Evolutionary conservation across 805 yeast genomes (phyloP).

Genomic region (Saccharomycopsis selenospora): DNA sequence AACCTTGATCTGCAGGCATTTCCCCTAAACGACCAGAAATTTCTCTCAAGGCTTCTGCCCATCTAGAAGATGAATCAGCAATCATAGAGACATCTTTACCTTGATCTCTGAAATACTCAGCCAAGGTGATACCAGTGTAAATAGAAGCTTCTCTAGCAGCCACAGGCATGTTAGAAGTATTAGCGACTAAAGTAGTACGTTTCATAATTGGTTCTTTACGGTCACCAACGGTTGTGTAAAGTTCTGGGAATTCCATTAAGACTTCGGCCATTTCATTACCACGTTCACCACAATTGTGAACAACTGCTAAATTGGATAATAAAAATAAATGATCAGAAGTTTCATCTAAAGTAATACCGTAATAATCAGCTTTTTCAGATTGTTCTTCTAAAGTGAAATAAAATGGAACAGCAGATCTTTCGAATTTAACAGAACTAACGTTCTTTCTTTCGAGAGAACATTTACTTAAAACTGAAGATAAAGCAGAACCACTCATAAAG

Average conservation of each 20-base stretch:
- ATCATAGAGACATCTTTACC: constrained; percentile 99
- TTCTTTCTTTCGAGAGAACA: constrained; percentile 25
- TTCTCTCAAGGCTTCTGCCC: constrained; percentile 99
- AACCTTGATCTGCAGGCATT: constrained; percentile 99
- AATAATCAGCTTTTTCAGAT: constrained; percentile 31
- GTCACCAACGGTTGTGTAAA: constrained; percentile 84
- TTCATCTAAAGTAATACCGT: constrained; percentile 36
- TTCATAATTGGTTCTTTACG: constrained; percentile 98
- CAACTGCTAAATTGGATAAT: constrained; percentile 32
- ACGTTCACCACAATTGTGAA: constrained; percentile 70
- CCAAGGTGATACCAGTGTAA: constrained; percentile 97
- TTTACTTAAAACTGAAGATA: constrained; percentile 25
- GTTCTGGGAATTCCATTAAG: constrained; percentile 98
- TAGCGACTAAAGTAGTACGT: constrained; percentile 97
- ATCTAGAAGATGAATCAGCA: constrained; percentile 99
- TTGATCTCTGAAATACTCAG: constrained; percentile 99
- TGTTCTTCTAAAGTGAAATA: constrained; percentile 28
- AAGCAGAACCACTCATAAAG: constrained; percentile 24
- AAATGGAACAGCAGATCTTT: constrained; percentile 26
- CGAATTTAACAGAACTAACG: constrained; percentile 15
- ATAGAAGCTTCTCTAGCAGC: constrained; percentile 99
- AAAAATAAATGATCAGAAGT: constrained; percentile 38
- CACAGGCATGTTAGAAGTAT: constrained; percentile 99
- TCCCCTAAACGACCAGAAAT: constrained; percentile 99
- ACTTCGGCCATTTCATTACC: constrained; percentile 99